A percentile compares a stretch with the other conserved stretches of the same genome.
Evolutionary conservation across 1,139 yeast species (phyloP).

Genomic region (Arxiozyma slooffiae): DNA sequence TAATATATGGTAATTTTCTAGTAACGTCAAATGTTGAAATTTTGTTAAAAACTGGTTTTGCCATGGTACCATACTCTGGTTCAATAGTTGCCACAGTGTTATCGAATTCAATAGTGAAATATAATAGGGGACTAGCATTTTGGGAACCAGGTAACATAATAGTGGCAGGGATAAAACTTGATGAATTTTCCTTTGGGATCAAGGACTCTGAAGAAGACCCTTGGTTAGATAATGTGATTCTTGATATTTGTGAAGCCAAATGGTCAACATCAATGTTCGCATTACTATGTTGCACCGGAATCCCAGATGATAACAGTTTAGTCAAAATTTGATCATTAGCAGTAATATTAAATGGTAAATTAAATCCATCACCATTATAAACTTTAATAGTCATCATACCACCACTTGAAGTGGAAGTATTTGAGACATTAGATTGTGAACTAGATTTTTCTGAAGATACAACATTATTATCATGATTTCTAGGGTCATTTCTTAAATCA

Average conservation of each 20-base stretch:
- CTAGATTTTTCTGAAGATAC: not conserved
- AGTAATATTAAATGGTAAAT: constrained; percentile 26
- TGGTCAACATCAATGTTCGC: constrained; percentile 18
- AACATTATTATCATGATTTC: not conserved
- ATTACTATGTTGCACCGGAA: constrained; percentile 13
- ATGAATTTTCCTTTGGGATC: constrained; percentile 27
- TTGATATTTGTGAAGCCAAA: constrained; percentile 22
- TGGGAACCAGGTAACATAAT: constrained; percentile 47
- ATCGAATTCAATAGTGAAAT: constrained; percentile 67
- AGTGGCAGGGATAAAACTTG: constrained; percentile 51
- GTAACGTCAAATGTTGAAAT: constrained; percentile 89
- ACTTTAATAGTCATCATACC: constrained; percentile 28
- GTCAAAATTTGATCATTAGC: constrained; percentile 23
- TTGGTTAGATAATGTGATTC: constrained; percentile 18
- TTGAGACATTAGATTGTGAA: constrained; percentile 4
- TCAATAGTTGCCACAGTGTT: constrained; percentile 77
- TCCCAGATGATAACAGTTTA: constrained; percentile 24
- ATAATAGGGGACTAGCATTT: constrained; percentile 48
- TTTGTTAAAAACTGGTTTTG: constrained; percentile 66
- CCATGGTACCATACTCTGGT: constrained; percentile 62
- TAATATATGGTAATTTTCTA: constrained; percentile 44
- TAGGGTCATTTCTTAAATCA: not conserved
- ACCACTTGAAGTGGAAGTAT: constrained; percentile 10
- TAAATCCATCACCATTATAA: constrained; percentile 26
- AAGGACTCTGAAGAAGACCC: constrained; percentile 25